Evolutionary conservation across 257 asterid species (phyloP).

Genomic region (Oldenlandia corymbosa): DNA sequence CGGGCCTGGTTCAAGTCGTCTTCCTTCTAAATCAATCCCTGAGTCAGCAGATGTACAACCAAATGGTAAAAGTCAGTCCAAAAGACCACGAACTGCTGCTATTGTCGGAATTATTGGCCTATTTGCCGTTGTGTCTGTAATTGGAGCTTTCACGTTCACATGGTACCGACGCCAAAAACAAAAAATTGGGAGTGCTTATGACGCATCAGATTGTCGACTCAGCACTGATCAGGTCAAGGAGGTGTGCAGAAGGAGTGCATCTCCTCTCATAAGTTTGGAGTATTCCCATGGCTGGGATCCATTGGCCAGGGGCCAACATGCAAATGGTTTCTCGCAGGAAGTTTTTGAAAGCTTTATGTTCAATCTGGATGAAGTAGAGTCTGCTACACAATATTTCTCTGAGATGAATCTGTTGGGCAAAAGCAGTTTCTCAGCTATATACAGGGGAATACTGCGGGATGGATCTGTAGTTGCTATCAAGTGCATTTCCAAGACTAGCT

Average conservation of each 20-base stretch:
- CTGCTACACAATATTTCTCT: conserved; percentile 82
- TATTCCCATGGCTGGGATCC: conserved; percentile 92
- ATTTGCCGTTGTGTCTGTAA: conserved; percentile 26
- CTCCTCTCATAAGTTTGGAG: conserved; percentile 83
- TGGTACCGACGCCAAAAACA: conserved; percentile 76
- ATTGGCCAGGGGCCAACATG: conserved; percentile 45
- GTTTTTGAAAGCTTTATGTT: conserved; percentile 69
- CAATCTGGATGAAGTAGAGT: conserved; percentile 87
- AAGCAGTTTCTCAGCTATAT: conserved; percentile 71
- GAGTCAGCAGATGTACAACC: conserved; percentile 66
- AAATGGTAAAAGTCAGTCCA: conserved; percentile 28
- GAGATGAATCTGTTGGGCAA: conserved; percentile 74
- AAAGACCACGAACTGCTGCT: conserved; percentile 39
- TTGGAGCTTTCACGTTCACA: conserved; percentile 54
- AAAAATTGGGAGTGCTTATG: conserved; percentile 61
- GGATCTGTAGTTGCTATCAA: conserved; percentile 79
- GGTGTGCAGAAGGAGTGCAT: conserved; percentile 57
- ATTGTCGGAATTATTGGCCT: conserved; percentile 46
- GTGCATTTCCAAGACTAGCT: conserved; percentile 86
- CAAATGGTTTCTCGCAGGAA: conserved; percentile 69
- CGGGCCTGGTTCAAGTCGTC: conserved; percentile 42
- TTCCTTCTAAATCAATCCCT: conserved; percentile 68
- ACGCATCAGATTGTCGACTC: conserved; percentile 46
- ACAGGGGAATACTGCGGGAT: conserved; percentile 71
- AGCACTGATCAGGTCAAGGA: conserved; percentile 66